Base-by-base conservation (phyloP, 805 yeast species). In the Naumovozyma dairenensis region DNA sequence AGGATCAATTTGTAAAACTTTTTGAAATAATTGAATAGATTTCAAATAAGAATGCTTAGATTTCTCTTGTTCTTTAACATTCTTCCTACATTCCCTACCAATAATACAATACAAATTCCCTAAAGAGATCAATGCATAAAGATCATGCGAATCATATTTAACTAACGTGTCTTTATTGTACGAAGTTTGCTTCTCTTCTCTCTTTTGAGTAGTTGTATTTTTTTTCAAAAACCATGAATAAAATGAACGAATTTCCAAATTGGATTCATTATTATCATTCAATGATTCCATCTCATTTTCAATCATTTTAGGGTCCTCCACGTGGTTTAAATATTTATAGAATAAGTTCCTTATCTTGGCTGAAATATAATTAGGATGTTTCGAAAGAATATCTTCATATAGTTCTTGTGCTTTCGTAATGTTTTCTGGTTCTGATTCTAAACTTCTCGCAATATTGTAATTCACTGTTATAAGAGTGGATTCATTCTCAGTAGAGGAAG, bases 21-120 rank as follows among this genome's bases (percentile, higher is more conserved):
- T 92, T 49, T 85, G 82, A 56, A 76, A 89, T 38, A 92, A 66
- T 59, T 89, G 96, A 10, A 87, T 80, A n/a, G 96, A 96, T 57
- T 94, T 75, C 29, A 79, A 66, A 54, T 80, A 89, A 35, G 85
- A 80, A 43, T 79, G 81, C 55, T 76, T 81, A 19, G 74, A 74
- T 17, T 60, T 54, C 16, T 74, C 77, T 24, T 59, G 60, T 7
- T 66, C 68, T 14, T 60, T 58, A 10, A 65, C 51, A 4, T 39
- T 45, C 24, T 59, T 61, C 45, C 80, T 77, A 36, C 69, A 59
- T 37, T 85, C 95, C 46, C 89, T 70, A 0, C 95, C 96, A 60
- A 84, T 75, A 1, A 73, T 57, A 46, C 84, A 72, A 55, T 89
- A 92, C 32, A 89, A 69, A 53, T 89, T 92, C 7, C 94, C 98